A percentile compares a stretch with the other conserved stretches of the same genome.
phyloP scores from a whole-genome alignment of 768 basidiomycete genomes.

The Hericium coralloides region DNA sequence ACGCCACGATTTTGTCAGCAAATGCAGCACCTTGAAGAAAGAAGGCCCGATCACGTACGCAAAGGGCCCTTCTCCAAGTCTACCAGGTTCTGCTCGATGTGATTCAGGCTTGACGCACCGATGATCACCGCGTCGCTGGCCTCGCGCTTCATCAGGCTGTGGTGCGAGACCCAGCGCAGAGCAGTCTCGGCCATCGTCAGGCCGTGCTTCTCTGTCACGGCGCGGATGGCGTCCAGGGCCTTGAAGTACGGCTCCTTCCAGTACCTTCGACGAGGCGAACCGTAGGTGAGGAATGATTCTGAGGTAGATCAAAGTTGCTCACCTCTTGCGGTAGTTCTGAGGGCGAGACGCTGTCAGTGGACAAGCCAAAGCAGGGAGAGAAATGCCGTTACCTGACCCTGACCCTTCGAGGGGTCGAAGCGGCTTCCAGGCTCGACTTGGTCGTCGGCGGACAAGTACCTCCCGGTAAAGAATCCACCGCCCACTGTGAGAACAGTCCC shows the following conservation, averaged over 20 bases:
- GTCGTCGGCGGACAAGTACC: constrained; percentile 26
- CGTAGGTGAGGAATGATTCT: neutral
- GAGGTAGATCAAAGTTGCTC: neutral
- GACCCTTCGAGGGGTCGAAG: constrained; percentile 39
- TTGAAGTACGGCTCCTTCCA: constrained; percentile 48
- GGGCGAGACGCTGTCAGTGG: neutral
- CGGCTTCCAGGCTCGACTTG: constrained; percentile 41
- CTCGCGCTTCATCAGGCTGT: constrained; percentile 38
- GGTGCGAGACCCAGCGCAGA: constrained; percentile 40
- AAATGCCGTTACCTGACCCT: constrained; percentile 34
- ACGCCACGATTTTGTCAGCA: neutral
- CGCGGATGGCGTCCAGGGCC: constrained; percentile 34
- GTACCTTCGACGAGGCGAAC: constrained; percentile 25
- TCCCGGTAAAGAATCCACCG: constrained; percentile 34
- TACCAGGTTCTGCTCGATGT: constrained; percentile 45
- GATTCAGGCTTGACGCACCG: constrained; percentile 49
- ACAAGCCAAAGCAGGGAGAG: neutral
- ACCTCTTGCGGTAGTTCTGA: constrained; percentile 16
- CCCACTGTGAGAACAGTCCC: constrained; percentile 19
- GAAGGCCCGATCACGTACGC: constrained; percentile 23
- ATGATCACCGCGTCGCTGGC: constrained; percentile 46
- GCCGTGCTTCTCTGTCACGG: constrained; percentile 28
- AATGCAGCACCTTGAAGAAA: too few species aligned
- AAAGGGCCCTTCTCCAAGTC: constrained; percentile 53
- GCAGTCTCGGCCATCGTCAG: constrained; percentile 33